Conservation (phyloP, 1,284 basidiomycete genomes). For the Pseudozyma hubeiensis region DNA sequence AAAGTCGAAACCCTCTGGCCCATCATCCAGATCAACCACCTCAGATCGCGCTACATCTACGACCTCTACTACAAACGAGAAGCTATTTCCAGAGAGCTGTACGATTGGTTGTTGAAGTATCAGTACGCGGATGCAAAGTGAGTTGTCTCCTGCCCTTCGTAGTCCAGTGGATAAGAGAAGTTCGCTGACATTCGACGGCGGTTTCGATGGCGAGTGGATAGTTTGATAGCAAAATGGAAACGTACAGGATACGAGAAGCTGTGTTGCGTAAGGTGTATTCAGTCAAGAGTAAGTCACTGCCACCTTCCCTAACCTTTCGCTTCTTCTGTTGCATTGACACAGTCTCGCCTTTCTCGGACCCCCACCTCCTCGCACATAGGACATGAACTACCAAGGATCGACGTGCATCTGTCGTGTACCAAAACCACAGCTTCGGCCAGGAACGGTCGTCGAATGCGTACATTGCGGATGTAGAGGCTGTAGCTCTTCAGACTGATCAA, state of each 20-base stretch:
- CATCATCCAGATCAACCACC: constrained; percentile 97
- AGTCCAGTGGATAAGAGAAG: neutral
- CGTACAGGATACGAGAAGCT: constrained; percentile 98
- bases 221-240: constrained; percentile 99
- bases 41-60: constrained; percentile 89
- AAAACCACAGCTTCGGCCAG: constrained; percentile 88
- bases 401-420: constrained; percentile 98
- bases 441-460: constrained; percentile 94
- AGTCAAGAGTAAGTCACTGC: constrained; percentile 78
- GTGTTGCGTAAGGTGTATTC: constrained; percentile 96
- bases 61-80: constrained; percentile 99
- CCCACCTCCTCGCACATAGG: constrained; percentile 70
- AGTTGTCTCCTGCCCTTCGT: constrained; percentile 65
- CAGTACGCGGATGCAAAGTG: constrained; percentile 97
- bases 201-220: constrained; percentile 66
- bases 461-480: constrained; percentile 77
- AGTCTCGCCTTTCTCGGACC: neutral
- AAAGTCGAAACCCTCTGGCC: constrained; percentile 98
- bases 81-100: constrained; percentile 90
- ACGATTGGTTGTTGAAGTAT: constrained; percentile 98
- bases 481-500: constrained; percentile 55
- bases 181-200: neutral
- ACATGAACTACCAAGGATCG: constrained; percentile 99
- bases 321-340: constrained; percentile 18
- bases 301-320: neutral